A percentile compares a stretch with the other conserved stretches of the same genome.
Conservation (phyloP, 2,329 filamentous ascomycete species). For the Ophiostoma piceae region DNA sequence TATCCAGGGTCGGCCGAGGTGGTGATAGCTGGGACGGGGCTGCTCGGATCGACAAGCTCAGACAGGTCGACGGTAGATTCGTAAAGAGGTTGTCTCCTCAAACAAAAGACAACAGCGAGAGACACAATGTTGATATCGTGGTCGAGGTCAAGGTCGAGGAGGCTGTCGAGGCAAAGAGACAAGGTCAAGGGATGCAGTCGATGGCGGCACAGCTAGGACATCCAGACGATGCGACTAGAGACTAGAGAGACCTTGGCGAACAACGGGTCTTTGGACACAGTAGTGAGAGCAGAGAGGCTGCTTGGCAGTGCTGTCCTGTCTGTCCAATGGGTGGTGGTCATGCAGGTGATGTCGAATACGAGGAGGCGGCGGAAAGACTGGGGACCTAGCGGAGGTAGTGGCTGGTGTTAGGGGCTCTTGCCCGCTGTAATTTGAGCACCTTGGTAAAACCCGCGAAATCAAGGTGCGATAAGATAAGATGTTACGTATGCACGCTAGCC, state of each 20-base stretch:
- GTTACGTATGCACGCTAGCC: conserved; percentile 23
- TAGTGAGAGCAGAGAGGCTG: not conserved
- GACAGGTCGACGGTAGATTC: not conserved
- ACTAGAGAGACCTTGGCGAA: conserved; percentile 1
- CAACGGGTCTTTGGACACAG: conserved; percentile 12
- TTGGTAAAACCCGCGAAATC: not conserved
- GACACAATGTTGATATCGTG: not conserved
- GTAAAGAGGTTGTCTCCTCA: not conserved
- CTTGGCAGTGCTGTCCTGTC: conserved; percentile 12
- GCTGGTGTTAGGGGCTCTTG: not conserved
- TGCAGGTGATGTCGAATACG: not conserved
- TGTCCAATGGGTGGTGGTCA: not conserved
- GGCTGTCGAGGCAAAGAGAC: not conserved
- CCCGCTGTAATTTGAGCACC: not conserved
- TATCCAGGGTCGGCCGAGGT: not conserved
- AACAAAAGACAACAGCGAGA: not conserved
- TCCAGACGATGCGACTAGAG: conserved; percentile 12
- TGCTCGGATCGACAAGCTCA: not conserved
- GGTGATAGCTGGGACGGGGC: not conserved
- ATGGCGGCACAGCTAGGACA: not conserved
- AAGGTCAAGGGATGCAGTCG: not conserved
- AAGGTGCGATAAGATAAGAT: conserved; percentile 24
- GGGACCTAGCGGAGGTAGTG: not conserved
- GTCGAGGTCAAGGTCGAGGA: not conserved
- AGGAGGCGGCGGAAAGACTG: not conserved